phyloP scores from a whole-genome alignment of 2,329 filamentous ascomycete genomes.

The Ceratocystis papillata region DNA sequence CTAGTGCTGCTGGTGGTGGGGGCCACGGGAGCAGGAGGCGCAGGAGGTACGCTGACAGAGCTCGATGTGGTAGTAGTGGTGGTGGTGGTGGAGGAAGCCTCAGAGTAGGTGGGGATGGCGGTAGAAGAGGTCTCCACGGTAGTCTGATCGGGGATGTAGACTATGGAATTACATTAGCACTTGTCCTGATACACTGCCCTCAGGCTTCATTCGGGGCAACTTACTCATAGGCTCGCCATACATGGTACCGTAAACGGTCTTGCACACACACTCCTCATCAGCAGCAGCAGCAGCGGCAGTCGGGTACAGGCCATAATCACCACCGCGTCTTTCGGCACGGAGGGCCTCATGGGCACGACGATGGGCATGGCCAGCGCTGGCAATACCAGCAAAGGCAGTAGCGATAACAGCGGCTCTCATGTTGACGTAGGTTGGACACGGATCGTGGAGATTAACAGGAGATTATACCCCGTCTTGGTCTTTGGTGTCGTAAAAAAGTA shows the following conservation, averaged over 20 bases:
- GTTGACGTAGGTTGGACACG: not conserved
- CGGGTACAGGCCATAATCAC: constrained; percentile 30
- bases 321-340: constrained; percentile 26
- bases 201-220: constrained; percentile 28
- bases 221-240: constrained; percentile 56
- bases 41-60: constrained; percentile 20
- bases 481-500: constrained; percentile 30
- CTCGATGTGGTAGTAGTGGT: constrained; percentile 27
- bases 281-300: constrained; percentile 29
- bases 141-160: constrained; percentile 15
- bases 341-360: constrained; percentile 28
- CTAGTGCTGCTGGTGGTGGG: not conserved
- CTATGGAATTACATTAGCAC: not conserved
- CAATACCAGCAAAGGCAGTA: constrained; percentile 48
- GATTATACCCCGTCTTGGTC: constrained; percentile 27
- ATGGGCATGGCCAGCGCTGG: constrained; percentile 35
- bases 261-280: constrained; percentile 53
- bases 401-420: constrained; percentile 69
- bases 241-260: constrained; percentile 61
- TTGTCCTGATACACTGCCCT: not conserved
- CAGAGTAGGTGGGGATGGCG: constrained; percentile 28
- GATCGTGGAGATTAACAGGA: constrained; percentile 31
- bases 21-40: constrained; percentile 20
- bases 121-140: constrained; percentile 28
- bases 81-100: constrained; percentile 28